These are phyloP conservation scores for Camellia oleifera DNA, from an alignment of 179 eudicot genomes.

Conservation along the genomic window DNA sequence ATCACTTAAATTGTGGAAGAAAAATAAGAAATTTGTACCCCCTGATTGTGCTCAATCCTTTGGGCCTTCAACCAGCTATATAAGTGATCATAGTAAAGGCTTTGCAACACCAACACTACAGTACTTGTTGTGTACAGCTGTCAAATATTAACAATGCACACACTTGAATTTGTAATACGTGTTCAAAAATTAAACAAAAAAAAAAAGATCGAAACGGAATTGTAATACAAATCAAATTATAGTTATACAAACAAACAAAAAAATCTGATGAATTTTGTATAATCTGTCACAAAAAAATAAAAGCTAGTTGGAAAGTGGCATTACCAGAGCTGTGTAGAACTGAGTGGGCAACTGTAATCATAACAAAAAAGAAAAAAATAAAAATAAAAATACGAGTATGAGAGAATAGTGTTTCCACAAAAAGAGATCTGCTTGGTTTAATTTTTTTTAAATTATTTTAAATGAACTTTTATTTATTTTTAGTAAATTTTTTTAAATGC, in stretches of 20 bases:
- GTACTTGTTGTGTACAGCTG: conserved; percentile 90
- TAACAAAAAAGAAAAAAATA: no score
- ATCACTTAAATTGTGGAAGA: background rate
- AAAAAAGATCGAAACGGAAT: background rate
- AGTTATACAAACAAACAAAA: background rate
- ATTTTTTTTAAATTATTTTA: no score
- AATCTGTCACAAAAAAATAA: background rate
- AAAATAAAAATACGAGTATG: conserved; percentile 9
- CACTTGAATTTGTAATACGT: background rate
- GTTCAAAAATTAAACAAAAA: background rate
- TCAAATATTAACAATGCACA: background rate
- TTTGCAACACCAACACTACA: conserved; percentile 70
- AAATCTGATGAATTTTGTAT: background rate
- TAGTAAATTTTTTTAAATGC: no score
- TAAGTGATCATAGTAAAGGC: conserved; percentile 76
- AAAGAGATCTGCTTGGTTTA: background rate
- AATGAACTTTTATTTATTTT: no score
- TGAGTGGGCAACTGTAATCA: conserved; percentile 88
- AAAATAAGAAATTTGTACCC: conserved; percentile 18
- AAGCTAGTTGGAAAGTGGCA: background rate
- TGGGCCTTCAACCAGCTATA: conserved; percentile 45
- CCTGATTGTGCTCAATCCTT: conserved; percentile 18
- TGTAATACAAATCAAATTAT: background rate
- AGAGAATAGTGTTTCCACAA: background rate
- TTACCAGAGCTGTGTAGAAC: conserved; percentile 83